These are phyloP conservation scores for Cornus controversa DNA, from an alignment of 148 eudicot genomes.

Conservation along the genomic window DNA sequence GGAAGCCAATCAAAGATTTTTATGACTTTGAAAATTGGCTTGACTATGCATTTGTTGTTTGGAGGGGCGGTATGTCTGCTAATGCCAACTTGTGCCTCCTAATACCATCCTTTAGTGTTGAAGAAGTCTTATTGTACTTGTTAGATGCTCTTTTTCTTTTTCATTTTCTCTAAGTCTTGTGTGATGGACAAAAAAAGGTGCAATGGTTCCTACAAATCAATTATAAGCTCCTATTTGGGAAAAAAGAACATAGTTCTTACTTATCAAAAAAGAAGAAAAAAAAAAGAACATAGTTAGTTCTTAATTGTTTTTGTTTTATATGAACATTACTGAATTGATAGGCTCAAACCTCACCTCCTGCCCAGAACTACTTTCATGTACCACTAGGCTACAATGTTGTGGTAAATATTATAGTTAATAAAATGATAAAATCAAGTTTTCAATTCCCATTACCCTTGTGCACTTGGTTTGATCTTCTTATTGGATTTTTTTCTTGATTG, in stretches of 20 bases:
- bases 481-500: background rate
- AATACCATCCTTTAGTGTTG: background rate
- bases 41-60: conserved; percentile 6
- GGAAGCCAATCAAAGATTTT: conserved; percentile 1
- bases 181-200: no score
- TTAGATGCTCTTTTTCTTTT: background rate
- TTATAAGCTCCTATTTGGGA: no score
- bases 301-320: no score
- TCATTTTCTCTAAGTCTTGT: no score
- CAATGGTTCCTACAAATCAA: no score
- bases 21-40: conserved; percentile 2
- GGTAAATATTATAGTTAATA: background rate
- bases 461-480: background rate
- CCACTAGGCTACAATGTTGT: background rate
- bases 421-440: background rate
- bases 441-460: background rate
- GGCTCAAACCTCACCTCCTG: no score
- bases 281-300: no score
- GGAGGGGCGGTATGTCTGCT: background rate
- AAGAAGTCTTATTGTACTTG: background rate
- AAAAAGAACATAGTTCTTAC: no score
- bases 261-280: no score
- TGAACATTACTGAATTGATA: no score
- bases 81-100: background rate
- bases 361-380: no score